Conservation (phyloP, 768 basidiomycete species). For the Lentinula boryana region DNA sequence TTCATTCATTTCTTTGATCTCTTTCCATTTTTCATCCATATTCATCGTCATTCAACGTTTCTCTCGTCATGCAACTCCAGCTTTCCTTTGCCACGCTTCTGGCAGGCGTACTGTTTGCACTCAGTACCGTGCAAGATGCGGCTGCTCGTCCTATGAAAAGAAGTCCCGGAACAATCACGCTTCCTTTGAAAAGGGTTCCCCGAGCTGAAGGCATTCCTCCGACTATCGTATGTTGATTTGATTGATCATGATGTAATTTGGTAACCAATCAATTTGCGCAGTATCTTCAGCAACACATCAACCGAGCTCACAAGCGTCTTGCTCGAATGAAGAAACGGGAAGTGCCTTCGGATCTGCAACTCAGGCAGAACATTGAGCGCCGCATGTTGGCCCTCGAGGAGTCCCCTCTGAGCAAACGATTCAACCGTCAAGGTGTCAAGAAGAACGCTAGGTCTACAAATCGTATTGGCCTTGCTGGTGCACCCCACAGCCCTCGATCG, state of each 20-base stretch:
- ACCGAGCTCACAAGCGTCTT: slow-evolving; percentile 55
- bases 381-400: slow-evolving; percentile 36
- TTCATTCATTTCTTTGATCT: slow-evolving; percentile 19
- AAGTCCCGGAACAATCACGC: slow-evolving; percentile 29
- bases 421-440: slow-evolving; percentile 5
- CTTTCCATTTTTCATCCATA: slow-evolving; percentile 9
- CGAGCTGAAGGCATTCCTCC: slow-evolving; percentile 25
- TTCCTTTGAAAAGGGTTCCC: slow-evolving; percentile 36
- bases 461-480: slow-evolving; percentile 21
- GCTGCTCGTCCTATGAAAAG: slow-evolving; percentile 36
- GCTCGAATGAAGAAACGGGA: slow-evolving; percentile 63
- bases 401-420: slow-evolving; percentile 18
- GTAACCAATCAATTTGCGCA: slow-evolving; percentile 19
- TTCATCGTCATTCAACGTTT: slow-evolving; percentile 14
- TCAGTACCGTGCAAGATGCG: slow-evolving; percentile 27
- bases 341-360: slow-evolving; percentile 40
- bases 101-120: slow-evolving; percentile 40
- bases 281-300: slow-evolving; percentile 67
- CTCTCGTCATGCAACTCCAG: slow-evolving; percentile 47
- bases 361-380: slow-evolving; percentile 41
- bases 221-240: slow-evolving; percentile 25
- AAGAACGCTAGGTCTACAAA: slow-evolving; percentile 14
- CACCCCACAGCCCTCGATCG: slow-evolving; percentile 9
- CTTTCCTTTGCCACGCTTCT: slow-evolving; percentile 46
- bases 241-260: not conserved